Evolutionary conservation across 176 grass and related monocot species (phyloP).

Genomic region (Neostapfia colusana): DNA sequence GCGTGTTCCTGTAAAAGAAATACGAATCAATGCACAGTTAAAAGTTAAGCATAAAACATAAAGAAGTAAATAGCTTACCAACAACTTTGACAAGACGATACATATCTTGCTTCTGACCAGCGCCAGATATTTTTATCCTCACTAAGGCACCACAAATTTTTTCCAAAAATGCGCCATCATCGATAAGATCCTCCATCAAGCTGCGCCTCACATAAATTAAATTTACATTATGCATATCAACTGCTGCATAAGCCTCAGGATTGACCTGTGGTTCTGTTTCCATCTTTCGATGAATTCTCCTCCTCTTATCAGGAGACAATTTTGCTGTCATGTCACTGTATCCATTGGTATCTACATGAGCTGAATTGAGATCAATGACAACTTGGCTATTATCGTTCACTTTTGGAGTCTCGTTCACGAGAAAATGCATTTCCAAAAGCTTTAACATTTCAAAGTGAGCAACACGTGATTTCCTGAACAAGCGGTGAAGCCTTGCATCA

Average conservation of each 20-base stretch:
- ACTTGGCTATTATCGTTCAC: conserved; percentile 48
- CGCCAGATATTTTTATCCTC: conserved; percentile 81
- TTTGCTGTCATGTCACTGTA: conserved; percentile 46
- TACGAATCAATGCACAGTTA: not conserved
- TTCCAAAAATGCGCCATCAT: conserved; percentile 57
- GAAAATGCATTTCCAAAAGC: conserved; percentile 90
- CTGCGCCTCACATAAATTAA: conserved; percentile 77
- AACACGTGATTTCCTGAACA: conserved; percentile 85
- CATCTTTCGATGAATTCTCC: conserved; percentile 60
- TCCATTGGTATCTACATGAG: conserved; percentile 64
- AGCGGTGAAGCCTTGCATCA: conserved; percentile 66
- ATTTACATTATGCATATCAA: conserved; percentile 92
- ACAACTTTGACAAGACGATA: conserved; percentile 95
- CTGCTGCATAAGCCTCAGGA: conserved; percentile 75
- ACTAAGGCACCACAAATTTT: conserved; percentile 84
- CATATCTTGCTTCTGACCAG: conserved; percentile 86
- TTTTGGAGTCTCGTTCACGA: conserved; percentile 58
- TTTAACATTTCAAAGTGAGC: conserved; percentile 98
- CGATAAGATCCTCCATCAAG: conserved; percentile 85
- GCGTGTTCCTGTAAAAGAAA: conserved; percentile 56
- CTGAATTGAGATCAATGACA: conserved; percentile 43
- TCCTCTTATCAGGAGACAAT: conserved; percentile 50
- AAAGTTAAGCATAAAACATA: not conserved
- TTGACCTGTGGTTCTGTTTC: conserved; percentile 59
- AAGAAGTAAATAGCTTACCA: conserved; percentile 58